Evolutionary conservation across 306 rosid genomes (phyloP).

Genomic region (Myrica gale): DNA sequence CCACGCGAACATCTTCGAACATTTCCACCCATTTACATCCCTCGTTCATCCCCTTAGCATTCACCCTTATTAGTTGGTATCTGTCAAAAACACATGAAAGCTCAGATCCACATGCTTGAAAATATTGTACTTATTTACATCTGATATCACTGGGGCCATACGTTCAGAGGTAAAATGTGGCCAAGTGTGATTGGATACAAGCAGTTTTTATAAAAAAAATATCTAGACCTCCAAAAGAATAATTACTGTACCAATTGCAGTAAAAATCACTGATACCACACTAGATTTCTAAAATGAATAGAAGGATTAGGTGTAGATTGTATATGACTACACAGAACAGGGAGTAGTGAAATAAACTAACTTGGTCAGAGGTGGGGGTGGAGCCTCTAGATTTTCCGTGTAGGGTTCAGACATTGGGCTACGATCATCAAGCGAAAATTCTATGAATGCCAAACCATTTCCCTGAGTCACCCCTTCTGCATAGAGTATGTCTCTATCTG

Average conservation of each 20-base stretch:
- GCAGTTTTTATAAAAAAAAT: background rate
- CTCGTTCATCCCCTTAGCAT: slow-evolving; percentile 89
- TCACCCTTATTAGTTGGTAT: slow-evolving; percentile 94
- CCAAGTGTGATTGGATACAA: background rate
- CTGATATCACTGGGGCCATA: background rate
- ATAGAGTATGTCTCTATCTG: slow-evolving; percentile 81
- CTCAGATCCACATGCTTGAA: background rate
- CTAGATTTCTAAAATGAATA: background rate
- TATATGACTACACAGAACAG: background rate
- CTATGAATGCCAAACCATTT: slow-evolving; percentile 95
- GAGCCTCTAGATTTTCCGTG: slow-evolving; percentile 79
- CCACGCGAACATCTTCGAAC: slow-evolving; percentile 94
- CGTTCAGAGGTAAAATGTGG: background rate
- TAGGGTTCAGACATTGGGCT: slow-evolving; percentile 75
- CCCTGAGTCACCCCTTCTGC: slow-evolving; percentile 99
- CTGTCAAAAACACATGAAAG: slow-evolving; percentile 42
- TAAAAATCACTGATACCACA: background rate
- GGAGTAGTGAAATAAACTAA: slow-evolving; percentile 27
- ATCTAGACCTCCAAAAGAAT: background rate
- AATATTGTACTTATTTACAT: background rate
- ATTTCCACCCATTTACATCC: slow-evolving; percentile 99
- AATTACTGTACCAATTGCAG: background rate
- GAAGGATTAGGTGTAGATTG: background rate
- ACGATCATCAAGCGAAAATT: slow-evolving; percentile 89
- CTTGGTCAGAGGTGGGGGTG: slow-evolving; percentile 68